A percentile compares a stretch with the other conserved stretches of the same genome.
phyloP scores from a whole-genome alignment of 805 yeast genomes.

The Candida nanaspora region DNA sequence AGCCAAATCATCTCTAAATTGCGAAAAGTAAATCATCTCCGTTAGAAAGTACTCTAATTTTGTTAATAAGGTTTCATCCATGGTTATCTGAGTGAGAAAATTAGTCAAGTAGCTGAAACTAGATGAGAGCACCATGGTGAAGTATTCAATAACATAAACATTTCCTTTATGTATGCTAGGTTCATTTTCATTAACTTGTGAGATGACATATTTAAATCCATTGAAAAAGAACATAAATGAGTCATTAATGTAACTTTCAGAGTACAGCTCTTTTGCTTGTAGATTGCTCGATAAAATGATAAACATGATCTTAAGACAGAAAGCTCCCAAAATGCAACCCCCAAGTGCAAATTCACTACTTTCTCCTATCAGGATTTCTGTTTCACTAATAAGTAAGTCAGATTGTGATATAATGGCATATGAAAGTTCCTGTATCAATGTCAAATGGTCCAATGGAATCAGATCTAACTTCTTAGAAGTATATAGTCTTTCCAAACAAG shows the following conservation, averaged over 20 bases:
- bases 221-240: constrained; percentile 33
- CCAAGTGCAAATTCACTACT: too few relatives aligned
- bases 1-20: constrained; percentile 8
- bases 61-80: constrained; percentile 49
- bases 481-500: not conserved
- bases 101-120: too few relatives aligned
- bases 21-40: constrained; percentile 33
- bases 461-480: too few relatives aligned
- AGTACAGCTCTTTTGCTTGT: constrained; percentile 35
- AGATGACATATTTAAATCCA: constrained; percentile 6
- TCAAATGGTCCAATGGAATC: too few relatives aligned
- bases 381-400: too few relatives aligned
- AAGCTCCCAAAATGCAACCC: not conserved
- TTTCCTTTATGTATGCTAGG: too few relatives aligned
- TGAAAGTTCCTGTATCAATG: too few relatives aligned
- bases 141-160: too few relatives aligned
- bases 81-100: constrained; percentile 8
- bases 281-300: constrained; percentile 32
- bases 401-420: too few relatives aligned
- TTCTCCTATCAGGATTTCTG: too few relatives aligned
- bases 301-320: constrained; percentile 26
- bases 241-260: constrained; percentile 36
- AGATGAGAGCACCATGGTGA: too few relatives aligned
- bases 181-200: too few relatives aligned
- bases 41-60: constrained; percentile 49